phyloP scores from a whole-genome alignment of 2,329 filamentous ascomycete genomes.

The Didymella pinodella region DNA sequence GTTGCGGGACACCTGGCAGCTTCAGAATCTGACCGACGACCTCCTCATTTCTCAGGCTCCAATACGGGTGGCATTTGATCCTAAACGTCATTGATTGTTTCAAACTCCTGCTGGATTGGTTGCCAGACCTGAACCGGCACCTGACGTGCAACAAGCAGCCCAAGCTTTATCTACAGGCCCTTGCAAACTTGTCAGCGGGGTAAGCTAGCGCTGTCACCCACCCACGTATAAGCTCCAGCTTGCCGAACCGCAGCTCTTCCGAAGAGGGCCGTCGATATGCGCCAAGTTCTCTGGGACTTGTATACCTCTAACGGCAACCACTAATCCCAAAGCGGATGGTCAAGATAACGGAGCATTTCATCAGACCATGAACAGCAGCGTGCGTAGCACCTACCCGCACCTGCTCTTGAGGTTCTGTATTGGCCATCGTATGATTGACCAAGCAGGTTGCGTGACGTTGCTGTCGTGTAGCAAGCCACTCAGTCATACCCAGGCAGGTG shows the following conservation, averaged over 20 bases:
- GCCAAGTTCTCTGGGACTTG: slow-evolving; percentile 39
- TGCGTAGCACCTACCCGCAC: slow-evolving; percentile 11
- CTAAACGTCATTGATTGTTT: background rate
- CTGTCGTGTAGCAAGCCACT: background rate
- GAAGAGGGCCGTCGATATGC: slow-evolving; percentile 3
- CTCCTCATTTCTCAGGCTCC: background rate
- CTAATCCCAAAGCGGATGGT: slow-evolving; percentile 33
- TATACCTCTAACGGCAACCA: slow-evolving; percentile 44
- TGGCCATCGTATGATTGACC: too few relatives aligned
- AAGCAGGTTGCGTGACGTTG: background rate
- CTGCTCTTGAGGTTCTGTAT: background rate
- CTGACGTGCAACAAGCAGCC: background rate
- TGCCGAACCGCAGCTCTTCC: slow-evolving; percentile 9
- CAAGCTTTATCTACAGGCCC: background rate
- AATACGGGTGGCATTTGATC: background rate
- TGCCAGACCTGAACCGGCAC: background rate
- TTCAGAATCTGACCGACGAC: background rate
- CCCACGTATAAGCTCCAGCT: background rate
- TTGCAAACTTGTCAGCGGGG: slow-evolving; percentile 7
- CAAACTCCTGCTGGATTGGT: background rate
- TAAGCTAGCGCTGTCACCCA: slow-evolving; percentile 3
- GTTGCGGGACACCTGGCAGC: background rate
- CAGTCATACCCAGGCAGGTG: background rate
- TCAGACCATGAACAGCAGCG: slow-evolving; percentile 31
- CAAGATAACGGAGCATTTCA: slow-evolving; percentile 28